A percentile compares a stretch with the other conserved stretches of the same genome.
Evolutionary conservation across 2,329 filamentous ascomycete species (phyloP).

Genomic region (Cladophialophora carrionii): DNA sequence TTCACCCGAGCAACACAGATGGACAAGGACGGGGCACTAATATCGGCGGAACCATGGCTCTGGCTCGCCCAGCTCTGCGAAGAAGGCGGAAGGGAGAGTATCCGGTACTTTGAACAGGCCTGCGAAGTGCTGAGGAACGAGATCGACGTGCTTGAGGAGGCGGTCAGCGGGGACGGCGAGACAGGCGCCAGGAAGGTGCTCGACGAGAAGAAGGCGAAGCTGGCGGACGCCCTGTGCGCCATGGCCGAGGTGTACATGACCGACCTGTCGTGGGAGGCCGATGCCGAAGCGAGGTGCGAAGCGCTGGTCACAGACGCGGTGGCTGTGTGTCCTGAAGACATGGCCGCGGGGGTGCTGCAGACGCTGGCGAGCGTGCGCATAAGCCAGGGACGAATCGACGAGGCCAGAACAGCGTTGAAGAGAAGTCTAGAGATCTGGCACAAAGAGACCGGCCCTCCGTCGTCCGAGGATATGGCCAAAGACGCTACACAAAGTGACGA

Average conservation of each 20-base stretch:
- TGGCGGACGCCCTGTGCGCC: conserved; percentile 89
- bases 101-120: conserved; percentile 65
- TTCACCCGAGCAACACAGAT: conserved; percentile 74
- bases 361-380: conserved; percentile 92
- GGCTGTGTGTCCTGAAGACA: conserved; percentile 70
- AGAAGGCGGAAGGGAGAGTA: conserved; percentile 62
- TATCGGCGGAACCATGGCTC: conserved; percentile 69
- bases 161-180: conserved; percentile 40
- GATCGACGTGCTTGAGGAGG: conserved; percentile 41
- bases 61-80: conserved; percentile 78
- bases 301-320: conserved; percentile 86
- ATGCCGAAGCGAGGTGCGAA: conserved; percentile 88
- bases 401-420: conserved; percentile 76
- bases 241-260: conserved; percentile 99
- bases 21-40: conserved; percentile 69
- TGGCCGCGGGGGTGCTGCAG: conserved; percentile 84
- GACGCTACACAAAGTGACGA: neutral
- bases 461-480: conserved; percentile 63
- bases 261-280: conserved; percentile 85
- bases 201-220: conserved; percentile 69
- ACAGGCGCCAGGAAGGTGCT: conserved; percentile 19
- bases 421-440: conserved; percentile 84
- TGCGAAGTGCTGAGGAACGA: conserved; percentile 68
- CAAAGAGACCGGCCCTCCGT: conserved; percentile 66
- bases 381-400: conserved; percentile 77